These are phyloP conservation scores for Petunia secreta DNA, from an alignment of 257 asterid species.

Conservation along the genomic window DNA sequence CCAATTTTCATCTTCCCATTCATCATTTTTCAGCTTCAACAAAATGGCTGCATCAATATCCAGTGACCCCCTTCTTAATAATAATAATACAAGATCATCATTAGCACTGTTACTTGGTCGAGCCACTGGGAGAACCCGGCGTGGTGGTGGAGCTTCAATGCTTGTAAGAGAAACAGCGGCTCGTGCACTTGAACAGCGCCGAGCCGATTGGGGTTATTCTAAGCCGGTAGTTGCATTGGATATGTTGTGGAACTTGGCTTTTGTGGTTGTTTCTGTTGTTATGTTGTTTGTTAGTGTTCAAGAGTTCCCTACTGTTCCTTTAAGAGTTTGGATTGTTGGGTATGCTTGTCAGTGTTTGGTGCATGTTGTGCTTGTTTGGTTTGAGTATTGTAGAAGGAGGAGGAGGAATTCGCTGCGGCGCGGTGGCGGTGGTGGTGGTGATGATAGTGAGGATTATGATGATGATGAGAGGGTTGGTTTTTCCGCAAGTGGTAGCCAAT, in stretches of 20 bases:
- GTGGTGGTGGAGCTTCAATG: conserved; percentile 73
- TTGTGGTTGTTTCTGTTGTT: conserved; percentile 71
- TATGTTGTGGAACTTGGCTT: conserved; percentile 82
- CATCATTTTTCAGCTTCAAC: too few relatives aligned
- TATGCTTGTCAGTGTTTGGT: conserved; percentile 85
- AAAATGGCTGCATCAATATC: too few relatives aligned
- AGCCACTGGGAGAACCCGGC: conserved; percentile 52
- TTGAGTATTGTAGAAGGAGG: conserved; percentile 66
- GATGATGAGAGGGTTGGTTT: too few relatives aligned
- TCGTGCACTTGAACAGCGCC: conserved; percentile 92
- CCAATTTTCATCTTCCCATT: too few relatives aligned
- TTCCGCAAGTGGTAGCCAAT: too few relatives aligned
- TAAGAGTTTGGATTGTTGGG: conserved; percentile 92
- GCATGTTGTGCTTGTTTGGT: conserved; percentile 80
- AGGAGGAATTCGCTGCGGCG: background rate
- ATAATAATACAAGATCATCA: conserved; percentile 31
- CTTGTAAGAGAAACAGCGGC: conserved; percentile 92
- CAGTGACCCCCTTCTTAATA: too few relatives aligned
- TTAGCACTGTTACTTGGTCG: conserved; percentile 72
- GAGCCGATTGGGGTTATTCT: conserved; percentile 96
- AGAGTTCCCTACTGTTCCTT: conserved; percentile 71
- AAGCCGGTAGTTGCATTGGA: conserved; percentile 91
- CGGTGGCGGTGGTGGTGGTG: background rate
- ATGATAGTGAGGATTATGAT: conserved; percentile 37
- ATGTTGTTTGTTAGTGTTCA: conserved; percentile 55